These are phyloP conservation scores for Chalara sp. DNA, from an alignment of 2,329 filamentous ascomycete species.

Conservation along the genomic window DNA sequence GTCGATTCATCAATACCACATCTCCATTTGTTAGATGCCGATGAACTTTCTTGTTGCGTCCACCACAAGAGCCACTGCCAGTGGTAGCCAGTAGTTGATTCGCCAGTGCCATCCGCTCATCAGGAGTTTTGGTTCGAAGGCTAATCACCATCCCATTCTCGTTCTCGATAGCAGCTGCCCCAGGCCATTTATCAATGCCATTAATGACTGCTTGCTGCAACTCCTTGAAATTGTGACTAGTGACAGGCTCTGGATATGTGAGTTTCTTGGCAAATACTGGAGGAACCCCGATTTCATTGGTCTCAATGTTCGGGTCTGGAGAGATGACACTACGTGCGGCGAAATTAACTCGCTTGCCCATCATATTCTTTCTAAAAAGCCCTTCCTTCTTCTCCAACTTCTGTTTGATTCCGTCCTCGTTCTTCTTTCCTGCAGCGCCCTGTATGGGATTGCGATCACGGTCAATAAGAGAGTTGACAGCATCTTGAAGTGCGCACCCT, in stretches of 20 bases:
- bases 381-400: conserved; percentile 98
- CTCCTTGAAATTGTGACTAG: conserved; percentile 93
- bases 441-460: conserved; percentile 78
- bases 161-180: conserved; percentile 89
- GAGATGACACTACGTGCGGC: conserved; percentile 97
- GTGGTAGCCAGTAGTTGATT: conserved; percentile 89
- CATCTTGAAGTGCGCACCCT: conserved; percentile 79
- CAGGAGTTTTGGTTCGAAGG: conserved; percentile 76
- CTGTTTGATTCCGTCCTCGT: conserved; percentile 95
- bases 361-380: conserved; percentile 98
- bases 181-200: conserved; percentile 87
- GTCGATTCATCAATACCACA: conserved; percentile 96
- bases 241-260: conserved; percentile 95
- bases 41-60: conserved; percentile 91
- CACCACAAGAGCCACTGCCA: conserved; percentile 64
- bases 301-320: conserved; percentile 96
- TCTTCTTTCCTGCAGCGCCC: conserved; percentile 67
- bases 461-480: conserved; percentile 90
- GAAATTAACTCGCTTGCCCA: conserved; percentile 94
- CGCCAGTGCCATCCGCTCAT: conserved; percentile 82
- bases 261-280: conserved; percentile 96
- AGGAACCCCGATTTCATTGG: conserved; percentile 96
- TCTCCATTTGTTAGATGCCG: conserved; percentile 94
- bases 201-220: conserved; percentile 96
- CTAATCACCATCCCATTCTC: conserved; percentile 90